Base-by-base conservation (phyloP, 2,329 filamentous ascomycete genomes). In the Fusarium tricinctum region DNA sequence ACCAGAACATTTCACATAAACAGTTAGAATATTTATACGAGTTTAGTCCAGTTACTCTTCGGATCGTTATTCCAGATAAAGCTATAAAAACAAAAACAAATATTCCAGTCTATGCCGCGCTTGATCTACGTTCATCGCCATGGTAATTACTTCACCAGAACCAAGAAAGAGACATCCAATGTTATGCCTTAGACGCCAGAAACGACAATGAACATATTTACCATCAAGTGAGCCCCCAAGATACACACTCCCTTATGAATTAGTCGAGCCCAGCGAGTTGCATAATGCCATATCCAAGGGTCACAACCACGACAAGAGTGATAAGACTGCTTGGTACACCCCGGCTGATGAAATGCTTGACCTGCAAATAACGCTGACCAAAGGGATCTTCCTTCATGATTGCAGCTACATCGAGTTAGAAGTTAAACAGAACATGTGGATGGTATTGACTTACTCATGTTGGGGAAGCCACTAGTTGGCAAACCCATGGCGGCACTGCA, bases 371-470 rank as follows among this genome's bases (percentile, higher is more conserved):
- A 57, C 96, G 86, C 77, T 97, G 93, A 10, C 96, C 96, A 0
- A 94, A 97, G 1, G 92, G 88, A 74, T 99, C 95, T 81, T 99
- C 96, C 85, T 98, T 98, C 96, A 99, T 98, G 75, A 99, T 98
- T 6, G 96, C 96, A 75, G 96, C 93, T 97, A 50, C 17, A 43
- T 9, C 10, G 47, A 44, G 63, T 77, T 62, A 79, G 75, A 48
- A 39, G 55, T 28, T 14, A 12, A 45, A 32, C 33, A 12, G 45
- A 28, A n/a, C 39, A 15, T 22, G 42, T 19, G 44, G 28, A 6
- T 10, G 19, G 15, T 48, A 15, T 35, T 13, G 45, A 92, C 94
- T 86, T 88, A 97, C 94, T 99, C 96, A 99, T 99, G 73, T 99
- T 99, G 3, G 96, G 96, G 82, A 99, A 99, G 10, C 96, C 97